Conservation (phyloP, 192 early-diverging fungal genomes). For the Chytriomyces confervae region DNA sequence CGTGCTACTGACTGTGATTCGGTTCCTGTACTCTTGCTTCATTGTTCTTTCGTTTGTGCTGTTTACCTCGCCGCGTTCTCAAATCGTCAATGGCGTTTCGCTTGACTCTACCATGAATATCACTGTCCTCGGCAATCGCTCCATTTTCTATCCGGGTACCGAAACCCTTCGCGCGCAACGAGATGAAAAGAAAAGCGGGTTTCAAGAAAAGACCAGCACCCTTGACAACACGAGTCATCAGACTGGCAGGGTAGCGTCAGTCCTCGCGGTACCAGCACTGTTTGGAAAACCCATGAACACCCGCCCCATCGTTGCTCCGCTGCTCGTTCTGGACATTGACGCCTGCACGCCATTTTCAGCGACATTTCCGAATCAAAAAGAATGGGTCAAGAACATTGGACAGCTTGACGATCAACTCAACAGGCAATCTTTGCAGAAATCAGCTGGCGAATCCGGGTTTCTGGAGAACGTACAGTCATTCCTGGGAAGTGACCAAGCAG, state of each 20-base stretch:
- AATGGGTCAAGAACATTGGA: background rate
- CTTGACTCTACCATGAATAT: conserved; percentile 33
- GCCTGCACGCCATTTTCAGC: conserved; percentile 42
- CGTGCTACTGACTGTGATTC: conserved; percentile 25
- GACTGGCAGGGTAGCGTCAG: background rate
- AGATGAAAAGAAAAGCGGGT: background rate
- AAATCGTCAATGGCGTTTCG: conserved; percentile 24
- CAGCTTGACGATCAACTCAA: background rate
- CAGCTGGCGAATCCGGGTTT: background rate
- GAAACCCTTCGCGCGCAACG: background rate
- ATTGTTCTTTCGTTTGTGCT: conserved; percentile 32
- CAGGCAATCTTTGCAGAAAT: background rate
- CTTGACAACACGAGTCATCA: background rate
- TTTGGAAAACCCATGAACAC: conserved; percentile 39
- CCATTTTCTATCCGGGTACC: background rate
- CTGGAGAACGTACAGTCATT: background rate
- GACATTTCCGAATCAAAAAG: conserved; percentile 12
- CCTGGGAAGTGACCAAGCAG: background rate
- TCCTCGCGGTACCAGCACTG: conserved; percentile 42
- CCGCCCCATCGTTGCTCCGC: background rate
- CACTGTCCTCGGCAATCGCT: conserved; percentile 18
- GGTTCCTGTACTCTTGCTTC: conserved; percentile 28
- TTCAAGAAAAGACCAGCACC: background rate
- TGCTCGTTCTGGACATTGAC: conserved; percentile 34
- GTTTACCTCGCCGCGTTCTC: conserved; percentile 16